Evolutionary conservation across 2,329 filamentous ascomycete genomes (phyloP).

Genomic region (Trichoderma arundinaceum): DNA sequence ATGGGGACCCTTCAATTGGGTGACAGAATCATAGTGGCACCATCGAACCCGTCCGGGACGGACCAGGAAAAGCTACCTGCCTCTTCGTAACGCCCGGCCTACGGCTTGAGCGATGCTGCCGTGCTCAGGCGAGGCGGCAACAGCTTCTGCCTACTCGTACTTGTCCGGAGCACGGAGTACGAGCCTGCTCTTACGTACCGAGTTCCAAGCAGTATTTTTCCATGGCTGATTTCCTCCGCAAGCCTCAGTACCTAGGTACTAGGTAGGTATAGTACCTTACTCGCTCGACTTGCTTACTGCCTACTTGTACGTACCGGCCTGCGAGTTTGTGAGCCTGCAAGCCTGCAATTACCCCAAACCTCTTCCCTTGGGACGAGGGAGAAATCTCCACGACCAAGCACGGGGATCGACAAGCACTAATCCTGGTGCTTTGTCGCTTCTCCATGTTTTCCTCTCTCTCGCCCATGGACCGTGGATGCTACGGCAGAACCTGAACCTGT

Average conservation of each 20-base stretch:
- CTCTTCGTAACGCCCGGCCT: slow-evolving; percentile 26
- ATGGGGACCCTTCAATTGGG: slow-evolving; percentile 24
- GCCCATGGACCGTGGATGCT: slow-evolving; percentile 28
- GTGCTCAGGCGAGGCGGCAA: slow-evolving; percentile 25
- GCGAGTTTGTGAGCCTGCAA: neutral
- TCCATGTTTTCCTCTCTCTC: slow-evolving; percentile 30
- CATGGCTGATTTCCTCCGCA: neutral
- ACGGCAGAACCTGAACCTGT: slow-evolving; percentile 12
- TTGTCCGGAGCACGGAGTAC: neutral
- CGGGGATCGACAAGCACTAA: slow-evolving; percentile 30
- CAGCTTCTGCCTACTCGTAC: neutral
- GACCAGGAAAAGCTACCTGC: slow-evolving; percentile 15
- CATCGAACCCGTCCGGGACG: slow-evolving; percentile 12
- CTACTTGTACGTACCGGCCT: neutral
- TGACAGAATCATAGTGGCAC: slow-evolving; percentile 23
- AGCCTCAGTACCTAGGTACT: no score
- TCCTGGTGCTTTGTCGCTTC: slow-evolving; percentile 27
- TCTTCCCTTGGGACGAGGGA: slow-evolving; percentile 15
- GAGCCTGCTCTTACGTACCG: neutral
- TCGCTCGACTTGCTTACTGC: neutral
- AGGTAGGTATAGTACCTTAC: no score
- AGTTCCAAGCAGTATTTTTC: neutral
- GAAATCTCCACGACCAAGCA: slow-evolving; percentile 30
- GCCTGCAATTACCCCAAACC: neutral
- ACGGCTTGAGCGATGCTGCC: slow-evolving; percentile 23